Base-by-base conservation (phyloP, 345 rosid genomes). In the Syzygium aromaticum region DNA sequence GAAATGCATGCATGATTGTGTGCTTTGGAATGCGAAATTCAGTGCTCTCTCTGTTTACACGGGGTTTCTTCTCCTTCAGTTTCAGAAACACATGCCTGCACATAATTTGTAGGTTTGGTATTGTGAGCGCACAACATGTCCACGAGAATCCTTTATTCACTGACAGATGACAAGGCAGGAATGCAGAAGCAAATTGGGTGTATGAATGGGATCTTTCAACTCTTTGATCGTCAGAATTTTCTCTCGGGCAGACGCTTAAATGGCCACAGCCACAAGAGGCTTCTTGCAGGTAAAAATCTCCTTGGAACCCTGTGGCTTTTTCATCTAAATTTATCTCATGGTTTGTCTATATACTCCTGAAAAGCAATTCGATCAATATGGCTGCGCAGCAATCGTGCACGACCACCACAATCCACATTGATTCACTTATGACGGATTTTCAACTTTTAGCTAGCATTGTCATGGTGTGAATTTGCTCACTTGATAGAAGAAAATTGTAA, bases 181-280 rank as follows among this genome's bases (percentile, higher is more conserved):
- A 91, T 93, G 90, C 94, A 90, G 73, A 96, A 94, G 92, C 98
- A 96, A 83, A 90, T 96, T 87, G 98, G 99, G 77, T 97, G 99
- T 89, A 96, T 96, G 95, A 92, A 93, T 90, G 98, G 98, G 59
- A 92, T 97, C 87, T 93, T 96, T 86, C 97, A 96, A 54, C 93
- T 96, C 86, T 96, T 97, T 87, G 95, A 94, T 90, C 93, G 93
- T 90, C 93, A 90, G 83, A 96, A 91, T 91, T 94, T 91, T 90
- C 92, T 94, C 19, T 90, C 93, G 7, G 86, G 93, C 91, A 89
- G 94, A 25, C 95, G 94, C 57, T 61, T 89, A 82, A 87, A 85
- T 51, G 86, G 89, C 84, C 90, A 86, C 51, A 90, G 86, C 91
- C 93, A 89, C 51, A 94, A 91, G 88, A 86, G 89, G 77, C 91